A percentile compares a stretch with the other conserved stretches of the same genome.
Evolutionary conservation across 1,139 yeast genomes (phyloP).

Genomic region (Debaryomyces psychrophilus): DNA sequence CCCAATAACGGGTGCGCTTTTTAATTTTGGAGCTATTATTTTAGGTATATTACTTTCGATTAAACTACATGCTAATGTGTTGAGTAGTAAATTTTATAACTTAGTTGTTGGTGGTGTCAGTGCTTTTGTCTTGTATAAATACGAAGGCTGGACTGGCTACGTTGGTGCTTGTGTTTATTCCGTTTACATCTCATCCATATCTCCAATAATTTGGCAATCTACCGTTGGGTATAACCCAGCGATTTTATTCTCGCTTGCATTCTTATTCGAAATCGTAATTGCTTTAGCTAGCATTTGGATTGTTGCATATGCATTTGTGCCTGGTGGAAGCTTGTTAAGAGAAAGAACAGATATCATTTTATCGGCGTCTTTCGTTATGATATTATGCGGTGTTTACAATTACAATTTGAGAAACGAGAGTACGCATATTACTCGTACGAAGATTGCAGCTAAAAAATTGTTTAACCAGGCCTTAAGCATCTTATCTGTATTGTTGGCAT

Average conservation of each 20-base stretch:
- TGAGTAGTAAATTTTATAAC: slow-evolving; percentile 32
- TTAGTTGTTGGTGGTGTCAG: slow-evolving; percentile 52
- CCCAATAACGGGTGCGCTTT: slow-evolving; percentile 84
- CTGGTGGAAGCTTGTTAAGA: slow-evolving; percentile 84
- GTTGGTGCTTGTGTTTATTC: slow-evolving; percentile 72
- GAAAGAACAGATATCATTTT: slow-evolving; percentile 84
- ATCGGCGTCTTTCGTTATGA: slow-evolving; percentile 46
- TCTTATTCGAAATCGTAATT: slow-evolving; percentile 57
- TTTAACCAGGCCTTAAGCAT: slow-evolving; percentile 29
- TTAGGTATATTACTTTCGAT: slow-evolving; percentile 51
- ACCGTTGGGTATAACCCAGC: slow-evolving; percentile 64
- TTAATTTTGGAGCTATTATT: slow-evolving; percentile 62
- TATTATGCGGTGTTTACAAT: slow-evolving; percentile 44
- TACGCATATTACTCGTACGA: slow-evolving; percentile 27
- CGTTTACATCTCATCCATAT: slow-evolving; percentile 61
- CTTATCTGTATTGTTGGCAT: slow-evolving; percentile 35
- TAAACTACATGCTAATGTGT: slow-evolving; percentile 27
- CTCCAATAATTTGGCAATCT: slow-evolving; percentile 65
- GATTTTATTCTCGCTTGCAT: slow-evolving; percentile 57
- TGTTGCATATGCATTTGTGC: slow-evolving; percentile 98
- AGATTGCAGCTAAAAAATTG: slow-evolving; percentile 23
- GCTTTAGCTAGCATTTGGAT: slow-evolving; percentile 90
- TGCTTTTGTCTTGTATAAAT: slow-evolving; percentile 50
- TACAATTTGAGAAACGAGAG: slow-evolving; percentile 29
- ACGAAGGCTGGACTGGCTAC: slow-evolving; percentile 81